Evolutionary conservation across 768 basidiomycete genomes (phyloP), one percentile per base, ranked within the genome.

Genomic region (Russula abietina): DNA sequence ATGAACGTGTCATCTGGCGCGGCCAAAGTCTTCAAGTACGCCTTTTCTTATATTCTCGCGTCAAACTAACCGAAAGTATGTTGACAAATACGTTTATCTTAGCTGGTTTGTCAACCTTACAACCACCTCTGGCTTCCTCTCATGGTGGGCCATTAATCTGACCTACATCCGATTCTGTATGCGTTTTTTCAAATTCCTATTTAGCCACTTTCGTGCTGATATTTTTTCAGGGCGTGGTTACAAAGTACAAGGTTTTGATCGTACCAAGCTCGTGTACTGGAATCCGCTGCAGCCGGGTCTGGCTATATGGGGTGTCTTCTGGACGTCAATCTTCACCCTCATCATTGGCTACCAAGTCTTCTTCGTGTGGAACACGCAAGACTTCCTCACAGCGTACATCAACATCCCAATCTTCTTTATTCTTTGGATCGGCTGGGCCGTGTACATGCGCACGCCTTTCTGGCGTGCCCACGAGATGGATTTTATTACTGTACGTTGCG

Each of bases 71-170:
- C 11, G 43, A 54, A 24, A 26, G 33, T 58, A 36, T n/a, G 28
- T 49, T 36, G 32, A 30, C 0, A 50, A 26, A 26, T 10, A 11
- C 24, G 4, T n/a, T 11, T 6, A 57, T 50, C 62, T 19, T 62
- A 83, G 80, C 68, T 91, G 86, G 87, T 83, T 92, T 68, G 83
- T 84, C 56, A 84, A 78, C 73, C 75, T 95, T 60, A 77, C 81
- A 3, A 83, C 87, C 12, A 82, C 86, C 38, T 84, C 81, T 48
- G 86, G 87, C 8, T 87, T 89, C 75, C 78, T 86, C 67, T 76
- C 81, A 52, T 90, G 88, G 88, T 77, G 79, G 63, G 71, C 80
- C 39, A 84, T 89, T 72, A 87, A 87, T 71, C 60, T 88, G 32
- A 89, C 89, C 17, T 93, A 87, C 75, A 69, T 89, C 58, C 82